A percentile compares a stretch with the other conserved stretches of the same genome.
Conservation (phyloP, 345 rosid genomes). For the Aquilaria malaccensis region DNA sequence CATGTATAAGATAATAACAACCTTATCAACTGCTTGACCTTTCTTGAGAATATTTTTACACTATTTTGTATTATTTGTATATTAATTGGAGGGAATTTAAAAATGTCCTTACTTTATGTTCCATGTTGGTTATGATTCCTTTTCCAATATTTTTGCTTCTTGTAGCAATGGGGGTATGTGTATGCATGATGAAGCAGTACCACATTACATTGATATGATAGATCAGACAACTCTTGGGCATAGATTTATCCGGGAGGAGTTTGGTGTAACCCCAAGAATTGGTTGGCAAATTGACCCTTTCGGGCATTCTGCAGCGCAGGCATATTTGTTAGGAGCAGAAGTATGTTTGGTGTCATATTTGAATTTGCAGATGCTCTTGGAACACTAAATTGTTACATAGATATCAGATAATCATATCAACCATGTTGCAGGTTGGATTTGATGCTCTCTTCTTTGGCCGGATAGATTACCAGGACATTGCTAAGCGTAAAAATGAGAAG, state of each 20-base stretch:
- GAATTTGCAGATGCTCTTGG: not conserved
- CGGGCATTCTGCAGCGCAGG: conserved; percentile 99
- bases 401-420: conserved; percentile 6
- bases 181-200: conserved; percentile 96
- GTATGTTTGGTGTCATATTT: conserved; percentile 27
- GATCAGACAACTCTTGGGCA: conserved; percentile 98
- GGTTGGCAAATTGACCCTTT: conserved; percentile 99
- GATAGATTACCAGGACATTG: conserved; percentile 93
- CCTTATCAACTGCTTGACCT: conserved; percentile 1
- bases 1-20: conserved; percentile 41
- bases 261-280: conserved; percentile 85
- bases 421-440: conserved; percentile 69
- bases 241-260: conserved; percentile 64
- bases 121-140: conserved; percentile 1
- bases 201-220: conserved; percentile 96
- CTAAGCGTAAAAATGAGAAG: conserved; percentile 70
- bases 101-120: not conserved
- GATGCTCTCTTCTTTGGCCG: conserved; percentile 90
- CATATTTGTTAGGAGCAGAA: conserved; percentile 90
- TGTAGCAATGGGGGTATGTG: conserved; percentile 97
- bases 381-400: conserved; percentile 7
- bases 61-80: not conserved
- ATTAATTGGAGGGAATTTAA: conserved; percentile 1
- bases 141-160: conserved; percentile 9
- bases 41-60: not conserved